phyloP scores from a whole-genome alignment of 169 alveolate genomes.

The Plasmodium yoelii region DNA sequence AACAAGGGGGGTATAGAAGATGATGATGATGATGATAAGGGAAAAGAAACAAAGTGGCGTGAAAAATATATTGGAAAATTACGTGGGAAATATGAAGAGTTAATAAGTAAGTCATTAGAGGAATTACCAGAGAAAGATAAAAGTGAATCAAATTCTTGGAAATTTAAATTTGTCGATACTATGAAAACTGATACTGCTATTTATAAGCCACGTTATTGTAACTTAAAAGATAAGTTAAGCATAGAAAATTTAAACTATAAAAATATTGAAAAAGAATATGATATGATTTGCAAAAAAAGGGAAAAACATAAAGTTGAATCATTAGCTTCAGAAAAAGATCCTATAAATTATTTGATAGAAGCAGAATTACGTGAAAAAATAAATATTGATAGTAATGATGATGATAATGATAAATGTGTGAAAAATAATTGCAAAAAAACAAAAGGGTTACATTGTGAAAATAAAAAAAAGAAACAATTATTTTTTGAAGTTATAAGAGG shows the following conservation, averaged over 20 bases:
- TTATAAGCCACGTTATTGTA: background rate
- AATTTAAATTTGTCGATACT: background rate
- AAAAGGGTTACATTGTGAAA: background rate
- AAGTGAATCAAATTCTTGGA: too few relatives aligned
- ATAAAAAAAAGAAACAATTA: slow-evolving; percentile 3
- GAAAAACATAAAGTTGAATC: slow-evolving; percentile 16
- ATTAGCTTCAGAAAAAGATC: slow-evolving; percentile 1
- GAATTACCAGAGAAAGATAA: too few relatives aligned
- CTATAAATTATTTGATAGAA: background rate
- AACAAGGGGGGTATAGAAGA: too few relatives aligned
- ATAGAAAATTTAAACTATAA: background rate
- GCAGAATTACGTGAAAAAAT: background rate
- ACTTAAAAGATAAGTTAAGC: background rate
- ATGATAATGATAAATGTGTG: background rate
- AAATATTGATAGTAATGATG: background rate
- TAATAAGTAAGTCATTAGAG: too few relatives aligned
- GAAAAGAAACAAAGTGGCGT: too few relatives aligned
- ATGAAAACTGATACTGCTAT: background rate
- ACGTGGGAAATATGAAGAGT: too few relatives aligned
- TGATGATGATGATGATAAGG: too few relatives aligned
- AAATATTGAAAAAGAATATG: slow-evolving; percentile 28
- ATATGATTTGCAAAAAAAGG: slow-evolving; percentile 7
- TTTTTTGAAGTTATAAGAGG: slow-evolving; percentile 74
- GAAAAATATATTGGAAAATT: too few relatives aligned
- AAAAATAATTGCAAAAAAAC: slow-evolving; percentile 6